These are phyloP conservation scores for Claviceps sp. DNA, from an alignment of 2,329 filamentous ascomycete species.

Conservation along the genomic window DNA sequence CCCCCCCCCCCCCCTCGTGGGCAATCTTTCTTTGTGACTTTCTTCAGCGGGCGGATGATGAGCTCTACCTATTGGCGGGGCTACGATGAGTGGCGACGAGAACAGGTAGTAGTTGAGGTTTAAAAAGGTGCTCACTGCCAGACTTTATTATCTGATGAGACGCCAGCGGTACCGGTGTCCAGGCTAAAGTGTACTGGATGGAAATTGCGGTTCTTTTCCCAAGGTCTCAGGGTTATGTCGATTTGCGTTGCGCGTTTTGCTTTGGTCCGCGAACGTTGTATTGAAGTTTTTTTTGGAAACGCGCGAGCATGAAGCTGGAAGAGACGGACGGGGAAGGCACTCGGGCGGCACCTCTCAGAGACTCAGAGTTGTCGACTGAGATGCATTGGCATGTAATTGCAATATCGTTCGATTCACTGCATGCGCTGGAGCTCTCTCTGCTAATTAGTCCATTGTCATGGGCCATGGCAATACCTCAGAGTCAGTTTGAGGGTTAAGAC, in stretches of 20 bases:
- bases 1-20: conserved; percentile 18
- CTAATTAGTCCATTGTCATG: too few relatives aligned
- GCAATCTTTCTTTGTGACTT: conserved; percentile 36
- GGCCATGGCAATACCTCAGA: not conserved
- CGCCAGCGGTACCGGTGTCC: conserved; percentile 12
- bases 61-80: conserved; percentile 46
- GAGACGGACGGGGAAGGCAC: not conserved
- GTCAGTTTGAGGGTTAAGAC: not conserved
- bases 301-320: not conserved
- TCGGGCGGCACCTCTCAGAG: not conserved
- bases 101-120: conserved; percentile 18
- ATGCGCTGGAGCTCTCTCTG: not conserved
- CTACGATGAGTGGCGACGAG: conserved; percentile 18
- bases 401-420: not conserved
- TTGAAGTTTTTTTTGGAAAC: not conserved
- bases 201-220: conserved; percentile 9
- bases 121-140: conserved; percentile 17
- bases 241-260: not conserved
- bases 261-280: not conserved
- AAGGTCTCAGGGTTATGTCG: too few relatives aligned
- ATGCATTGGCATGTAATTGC: not conserved
- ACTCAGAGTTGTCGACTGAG: not conserved
- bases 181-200: conserved; percentile 15
- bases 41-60: conserved; percentile 41
- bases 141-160: conserved; percentile 18